These are phyloP conservation scores for Geosmithia morbida DNA, from an alignment of 2,329 filamentous ascomycete species.

Conservation along the genomic window DNA sequence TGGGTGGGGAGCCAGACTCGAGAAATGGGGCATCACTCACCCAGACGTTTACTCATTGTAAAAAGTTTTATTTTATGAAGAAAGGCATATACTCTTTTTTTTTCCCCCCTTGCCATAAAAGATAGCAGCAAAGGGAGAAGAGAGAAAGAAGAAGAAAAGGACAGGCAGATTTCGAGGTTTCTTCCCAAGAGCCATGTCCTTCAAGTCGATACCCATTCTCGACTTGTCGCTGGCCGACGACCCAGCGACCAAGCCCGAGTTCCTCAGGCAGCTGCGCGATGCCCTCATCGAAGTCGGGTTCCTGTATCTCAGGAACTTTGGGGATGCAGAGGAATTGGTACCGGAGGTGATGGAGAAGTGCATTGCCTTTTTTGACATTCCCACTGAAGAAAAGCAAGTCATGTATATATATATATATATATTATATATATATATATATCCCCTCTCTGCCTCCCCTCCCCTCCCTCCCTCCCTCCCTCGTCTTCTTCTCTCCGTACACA, in stretches of 20 bases:
- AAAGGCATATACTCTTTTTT: not conserved
- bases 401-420: too few relatives aligned
- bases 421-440: too few relatives aligned
- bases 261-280: conserved; percentile 56
- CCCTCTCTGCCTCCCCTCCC: not conserved
- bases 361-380: conserved; percentile 62
- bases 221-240: conserved; percentile 55
- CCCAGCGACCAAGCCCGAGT: conserved; percentile 53
- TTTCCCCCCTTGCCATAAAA: too few relatives aligned
- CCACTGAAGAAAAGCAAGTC: conserved; percentile 55
- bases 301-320: conserved; percentile 69
- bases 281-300: conserved; percentile 81
- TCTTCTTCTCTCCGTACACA: conserved; percentile 6
- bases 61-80: not conserved
- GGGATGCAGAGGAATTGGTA: conserved; percentile 52
- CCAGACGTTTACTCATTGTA: not conserved
- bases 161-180: too few relatives aligned
- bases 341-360: conserved; percentile 52
- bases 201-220: conserved; percentile 63
- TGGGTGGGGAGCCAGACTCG: not conserved
- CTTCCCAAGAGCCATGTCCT: conserved; percentile 47
- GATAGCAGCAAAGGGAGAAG: not conserved
- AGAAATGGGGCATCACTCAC: not conserved
- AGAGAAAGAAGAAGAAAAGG: not conserved
- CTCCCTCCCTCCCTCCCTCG: not conserved